A percentile compares a stretch with the other conserved stretches of the same genome.
These are phyloP conservation scores for Mycena olivaceomarginata DNA, from an alignment of 768 basidiomycete genomes.

Conservation along the genomic window DNA sequence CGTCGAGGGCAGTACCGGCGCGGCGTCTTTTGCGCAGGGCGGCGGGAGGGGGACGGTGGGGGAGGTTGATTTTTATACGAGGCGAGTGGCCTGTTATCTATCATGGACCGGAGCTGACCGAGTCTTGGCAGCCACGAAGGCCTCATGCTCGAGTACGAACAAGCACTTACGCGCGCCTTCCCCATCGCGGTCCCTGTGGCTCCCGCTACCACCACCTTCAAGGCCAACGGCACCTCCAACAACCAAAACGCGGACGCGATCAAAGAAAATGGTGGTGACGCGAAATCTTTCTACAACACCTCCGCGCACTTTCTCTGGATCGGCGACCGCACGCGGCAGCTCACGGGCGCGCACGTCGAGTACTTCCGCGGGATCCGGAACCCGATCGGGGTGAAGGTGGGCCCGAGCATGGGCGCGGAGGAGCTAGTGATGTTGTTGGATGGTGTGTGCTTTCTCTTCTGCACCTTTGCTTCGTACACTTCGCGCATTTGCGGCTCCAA, in stretches of 20 bases:
- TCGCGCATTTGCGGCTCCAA: neutral
- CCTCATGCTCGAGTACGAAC: conserved; percentile 93
- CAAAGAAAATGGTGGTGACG: neutral
- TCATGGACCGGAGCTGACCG: neutral
- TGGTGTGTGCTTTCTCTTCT: conserved; percentile 66
- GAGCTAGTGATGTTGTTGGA: conserved; percentile 88
- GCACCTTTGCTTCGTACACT: neutral
- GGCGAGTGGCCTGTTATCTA: conserved; percentile 62
- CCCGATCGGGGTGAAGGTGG: conserved; percentile 97
- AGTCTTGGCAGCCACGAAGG: conserved; percentile 85
- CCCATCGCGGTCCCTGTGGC: conserved; percentile 57
- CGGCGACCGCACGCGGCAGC: conserved; percentile 95
- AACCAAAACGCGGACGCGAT: neutral
- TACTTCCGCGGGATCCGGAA: conserved; percentile 95
- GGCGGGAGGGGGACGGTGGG: conserved; percentile 84
- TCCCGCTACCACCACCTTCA: neutral
- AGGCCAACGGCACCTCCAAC: neutral
- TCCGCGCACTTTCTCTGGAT: conserved; percentile 98
- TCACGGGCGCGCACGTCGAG: conserved; percentile 96
- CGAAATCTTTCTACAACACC: conserved; percentile 86
- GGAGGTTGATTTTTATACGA: conserved; percentile 96
- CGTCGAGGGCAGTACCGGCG: conserved; percentile 64
- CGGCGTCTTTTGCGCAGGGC: conserved; percentile 80
- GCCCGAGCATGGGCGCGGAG: conserved; percentile 87
- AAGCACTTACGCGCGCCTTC: conserved; percentile 89